A percentile compares a stretch with the other conserved stretches of the same genome.
Evolutionary conservation across 257 asterid species (phyloP).

Genomic region (Capsicum pubescens): DNA sequence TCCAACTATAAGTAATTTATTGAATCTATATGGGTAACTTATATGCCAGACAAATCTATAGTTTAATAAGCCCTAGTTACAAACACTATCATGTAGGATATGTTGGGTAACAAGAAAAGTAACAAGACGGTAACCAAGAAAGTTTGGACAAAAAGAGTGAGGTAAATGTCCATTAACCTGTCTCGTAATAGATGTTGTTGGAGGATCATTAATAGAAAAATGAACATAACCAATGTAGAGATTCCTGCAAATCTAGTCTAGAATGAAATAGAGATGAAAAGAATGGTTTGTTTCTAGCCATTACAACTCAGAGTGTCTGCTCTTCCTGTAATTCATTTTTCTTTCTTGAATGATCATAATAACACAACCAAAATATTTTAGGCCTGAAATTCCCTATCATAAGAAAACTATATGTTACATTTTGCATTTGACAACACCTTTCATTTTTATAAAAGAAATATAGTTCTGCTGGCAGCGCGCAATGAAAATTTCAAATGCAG

Average conservation of each 20-base stretch:
- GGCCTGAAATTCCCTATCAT: too few species aligned
- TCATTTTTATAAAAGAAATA: background rate
- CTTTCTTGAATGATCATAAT: background rate
- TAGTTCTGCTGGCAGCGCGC: background rate
- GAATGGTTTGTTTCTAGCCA: background rate
- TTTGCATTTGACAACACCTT: background rate
- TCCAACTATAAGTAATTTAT: background rate
- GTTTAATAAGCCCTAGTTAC: background rate
- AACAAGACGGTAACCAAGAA: constrained; percentile 3
- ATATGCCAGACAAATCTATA: background rate
- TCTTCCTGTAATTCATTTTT: constrained; percentile 21
- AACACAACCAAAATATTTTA: background rate
- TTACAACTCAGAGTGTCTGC: constrained; percentile 60
- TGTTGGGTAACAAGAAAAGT: background rate
- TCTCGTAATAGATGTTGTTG: background rate
- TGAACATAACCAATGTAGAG: background rate
- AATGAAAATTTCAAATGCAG: background rate
- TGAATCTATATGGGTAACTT: background rate
- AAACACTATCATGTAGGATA: background rate
- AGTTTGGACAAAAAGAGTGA: constrained; percentile 5
- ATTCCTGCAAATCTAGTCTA: background rate
- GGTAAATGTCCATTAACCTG: background rate
- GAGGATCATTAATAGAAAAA: background rate
- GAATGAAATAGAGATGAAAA: constrained; percentile 1
- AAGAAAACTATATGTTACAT: background rate